phyloP scores from a whole-genome alignment of 2,329 filamentous ascomycete species.

The Geosmithia putterillii region DNA sequence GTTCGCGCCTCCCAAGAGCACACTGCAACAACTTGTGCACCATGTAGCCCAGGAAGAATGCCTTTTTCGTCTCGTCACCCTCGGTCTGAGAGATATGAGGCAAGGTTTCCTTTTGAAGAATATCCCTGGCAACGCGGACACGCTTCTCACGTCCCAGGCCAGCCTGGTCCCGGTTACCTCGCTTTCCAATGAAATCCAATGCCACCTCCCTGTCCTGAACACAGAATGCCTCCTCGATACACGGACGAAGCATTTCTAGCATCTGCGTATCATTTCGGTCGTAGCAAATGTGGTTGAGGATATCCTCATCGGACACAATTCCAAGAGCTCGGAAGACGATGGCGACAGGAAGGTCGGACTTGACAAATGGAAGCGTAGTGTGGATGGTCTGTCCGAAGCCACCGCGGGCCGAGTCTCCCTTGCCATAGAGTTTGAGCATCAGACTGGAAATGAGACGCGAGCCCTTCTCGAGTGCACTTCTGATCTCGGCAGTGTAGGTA shows the following conservation, averaged over 20 bases:
- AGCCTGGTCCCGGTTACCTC: constrained; percentile 50
- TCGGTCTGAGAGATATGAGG: constrained; percentile 94
- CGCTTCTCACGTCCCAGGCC: constrained; percentile 74
- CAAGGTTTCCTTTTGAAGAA: constrained; percentile 91
- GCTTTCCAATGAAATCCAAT: constrained; percentile 88
- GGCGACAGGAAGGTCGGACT: constrained; percentile 82
- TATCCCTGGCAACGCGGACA: constrained; percentile 82
- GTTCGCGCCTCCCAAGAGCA: constrained; percentile 81
- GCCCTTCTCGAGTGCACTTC: constrained; percentile 92
- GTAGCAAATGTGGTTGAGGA: constrained; percentile 95
- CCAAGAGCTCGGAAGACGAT: constrained; percentile 93
- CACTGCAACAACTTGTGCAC: constrained; percentile 91
- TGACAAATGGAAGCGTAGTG: constrained; percentile 86
- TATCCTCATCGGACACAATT: constrained; percentile 94
- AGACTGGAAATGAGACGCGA: constrained; percentile 89
- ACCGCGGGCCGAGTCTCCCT: constrained; percentile 65
- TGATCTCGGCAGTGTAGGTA: constrained; percentile 88
- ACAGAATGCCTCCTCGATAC: constrained; percentile 91
- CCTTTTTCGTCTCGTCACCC: constrained; percentile 89
- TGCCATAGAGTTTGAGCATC: constrained; percentile 79
- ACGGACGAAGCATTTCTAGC: constrained; percentile 94
- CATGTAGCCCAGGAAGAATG: constrained; percentile 98
- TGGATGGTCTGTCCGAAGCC: constrained; percentile 81
- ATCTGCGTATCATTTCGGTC: constrained; percentile 91
- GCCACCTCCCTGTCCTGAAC: constrained; percentile 94